These are phyloP conservation scores for Dillenia turbinata DNA, from an alignment of 164 flowering plant species.

Conservation along the genomic window DNA sequence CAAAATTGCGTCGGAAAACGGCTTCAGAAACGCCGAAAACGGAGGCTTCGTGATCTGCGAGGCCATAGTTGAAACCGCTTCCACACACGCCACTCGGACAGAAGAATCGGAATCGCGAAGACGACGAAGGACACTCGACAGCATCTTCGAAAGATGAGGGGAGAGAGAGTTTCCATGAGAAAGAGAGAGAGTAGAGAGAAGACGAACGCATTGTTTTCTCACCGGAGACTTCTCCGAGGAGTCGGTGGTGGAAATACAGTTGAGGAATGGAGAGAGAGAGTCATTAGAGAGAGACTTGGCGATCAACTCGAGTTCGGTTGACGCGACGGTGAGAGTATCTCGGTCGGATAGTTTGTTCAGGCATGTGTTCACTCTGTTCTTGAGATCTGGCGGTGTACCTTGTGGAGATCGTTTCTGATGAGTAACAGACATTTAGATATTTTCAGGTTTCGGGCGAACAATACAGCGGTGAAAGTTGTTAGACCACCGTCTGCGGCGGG, in stretches of 20 bases:
- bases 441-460: background rate
- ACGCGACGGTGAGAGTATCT: slow-evolving; percentile 66
- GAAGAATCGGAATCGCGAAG: slow-evolving; percentile 74
- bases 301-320: slow-evolving; percentile 66
- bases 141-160: slow-evolving; percentile 58
- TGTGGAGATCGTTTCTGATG: slow-evolving; percentile 12
- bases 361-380: slow-evolving; percentile 51
- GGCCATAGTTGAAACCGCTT: slow-evolving; percentile 39
- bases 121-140: slow-evolving; percentile 46
- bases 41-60: slow-evolving; percentile 38
- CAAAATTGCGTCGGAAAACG: slow-evolving; percentile 56
- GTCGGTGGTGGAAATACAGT: slow-evolving; percentile 67
- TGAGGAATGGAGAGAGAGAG: slow-evolving; percentile 50
- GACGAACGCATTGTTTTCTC: slow-evolving; percentile 63
- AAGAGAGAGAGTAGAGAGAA: slow-evolving; percentile 48
- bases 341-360: slow-evolving; percentile 81
- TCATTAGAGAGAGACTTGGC: slow-evolving; percentile 37
- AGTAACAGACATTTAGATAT: slow-evolving; percentile 11
- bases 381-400: slow-evolving; percentile 31
- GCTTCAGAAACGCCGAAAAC: slow-evolving; percentile 49
- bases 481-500: no score
- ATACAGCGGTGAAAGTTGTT: no score
- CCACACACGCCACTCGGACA: slow-evolving; percentile 62
- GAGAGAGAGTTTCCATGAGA: slow-evolving; percentile 49
- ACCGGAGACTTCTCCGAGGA: slow-evolving; percentile 63